Conservation (phyloP, 257 asterid species). For the Gentiana dahurica region DNA sequence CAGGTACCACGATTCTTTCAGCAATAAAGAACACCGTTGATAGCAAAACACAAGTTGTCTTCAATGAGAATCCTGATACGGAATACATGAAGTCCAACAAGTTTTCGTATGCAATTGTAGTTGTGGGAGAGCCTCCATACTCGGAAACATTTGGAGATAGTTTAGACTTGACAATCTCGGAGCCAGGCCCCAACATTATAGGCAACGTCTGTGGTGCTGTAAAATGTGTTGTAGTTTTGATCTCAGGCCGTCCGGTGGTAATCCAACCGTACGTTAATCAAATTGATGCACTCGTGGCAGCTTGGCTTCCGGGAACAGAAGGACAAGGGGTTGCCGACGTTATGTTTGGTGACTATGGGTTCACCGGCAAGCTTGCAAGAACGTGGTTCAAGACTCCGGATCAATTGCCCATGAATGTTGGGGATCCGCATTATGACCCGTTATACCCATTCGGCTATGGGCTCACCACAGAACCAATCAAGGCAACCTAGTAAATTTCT, state of each 20-base stretch:
- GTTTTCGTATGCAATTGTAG: slow-evolving; percentile 62
- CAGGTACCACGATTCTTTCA: slow-evolving; percentile 70
- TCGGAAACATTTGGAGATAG: slow-evolving; percentile 74
- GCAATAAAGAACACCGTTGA: slow-evolving; percentile 56
- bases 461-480: slow-evolving; percentile 25
- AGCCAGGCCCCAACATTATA: slow-evolving; percentile 64
- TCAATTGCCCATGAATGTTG: slow-evolving; percentile 70
- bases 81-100: slow-evolving; percentile 39
- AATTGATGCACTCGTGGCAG: slow-evolving; percentile 72
- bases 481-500: too few species aligned
- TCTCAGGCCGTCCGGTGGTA: slow-evolving; percentile 76
- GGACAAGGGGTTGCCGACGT: slow-evolving; percentile 78
- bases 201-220: slow-evolving; percentile 44
- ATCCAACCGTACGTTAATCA: slow-evolving; percentile 46
- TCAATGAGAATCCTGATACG: slow-evolving; percentile 50
- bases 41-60: slow-evolving; percentile 44
- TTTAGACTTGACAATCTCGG: slow-evolving; percentile 48
- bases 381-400: slow-evolving; percentile 77
- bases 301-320: slow-evolving; percentile 89
- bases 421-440: slow-evolving; percentile 68
- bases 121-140: slow-evolving; percentile 73
- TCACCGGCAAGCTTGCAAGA: slow-evolving; percentile 56
- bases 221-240: slow-evolving; percentile 50
- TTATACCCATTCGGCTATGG: slow-evolving; percentile 64
- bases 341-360: slow-evolving; percentile 66